These are phyloP conservation scores for Salix brachista DNA, from an alignment of 345 rosid genomes.

Conservation along the genomic window DNA sequence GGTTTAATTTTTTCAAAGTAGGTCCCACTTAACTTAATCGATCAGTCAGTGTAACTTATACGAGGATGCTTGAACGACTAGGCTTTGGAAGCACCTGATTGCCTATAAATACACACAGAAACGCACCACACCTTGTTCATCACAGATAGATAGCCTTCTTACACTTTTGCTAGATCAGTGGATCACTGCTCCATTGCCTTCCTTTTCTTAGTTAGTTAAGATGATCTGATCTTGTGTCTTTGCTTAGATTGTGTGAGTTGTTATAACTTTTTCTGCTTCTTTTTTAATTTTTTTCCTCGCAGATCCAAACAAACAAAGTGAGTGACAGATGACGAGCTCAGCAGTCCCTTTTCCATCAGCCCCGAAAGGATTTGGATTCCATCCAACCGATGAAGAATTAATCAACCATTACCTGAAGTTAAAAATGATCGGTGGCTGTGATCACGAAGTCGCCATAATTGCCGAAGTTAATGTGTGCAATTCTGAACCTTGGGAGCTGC, in stretches of 20 bases:
- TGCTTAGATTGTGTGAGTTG: too few species aligned
- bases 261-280: too few species aligned
- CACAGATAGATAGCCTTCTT: too few species aligned
- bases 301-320: too few species aligned
- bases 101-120: not conserved
- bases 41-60: too few species aligned
- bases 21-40: not conserved
- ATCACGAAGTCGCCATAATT: slow-evolving; percentile 7
- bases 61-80: not conserved
- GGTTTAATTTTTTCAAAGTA: not conserved
- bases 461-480: slow-evolving; percentile 33
- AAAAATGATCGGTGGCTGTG: slow-evolving; percentile 23
- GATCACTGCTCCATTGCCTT: not conserved
- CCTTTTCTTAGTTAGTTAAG: not conserved
- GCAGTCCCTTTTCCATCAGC: too few species aligned
- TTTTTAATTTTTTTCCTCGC: too few species aligned
- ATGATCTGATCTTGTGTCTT: too few species aligned
- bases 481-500: slow-evolving; percentile 51
- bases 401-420: slow-evolving; percentile 27
- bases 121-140: not conserved
- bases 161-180: too few species aligned
- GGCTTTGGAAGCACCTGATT: not conserved
- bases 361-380: slow-evolving; percentile 28
- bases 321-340: too few species aligned
- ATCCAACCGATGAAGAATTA: slow-evolving; percentile 44